Conservation (phyloP, 805 yeast genomes). For the Wickerhamomyces chambardii region DNA sequence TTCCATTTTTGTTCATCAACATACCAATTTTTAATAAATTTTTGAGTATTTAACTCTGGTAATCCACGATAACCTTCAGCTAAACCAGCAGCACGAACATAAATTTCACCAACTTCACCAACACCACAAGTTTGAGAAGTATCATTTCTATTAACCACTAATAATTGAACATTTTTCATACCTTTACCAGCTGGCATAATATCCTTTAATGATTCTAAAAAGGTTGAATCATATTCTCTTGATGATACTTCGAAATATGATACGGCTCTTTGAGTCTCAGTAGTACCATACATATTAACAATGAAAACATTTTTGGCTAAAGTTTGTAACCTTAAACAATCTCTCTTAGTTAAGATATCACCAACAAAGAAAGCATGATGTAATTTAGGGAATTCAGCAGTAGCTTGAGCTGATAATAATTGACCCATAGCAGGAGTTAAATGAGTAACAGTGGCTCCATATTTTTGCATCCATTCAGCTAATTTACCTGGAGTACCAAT, state of each 20-base stretch:
- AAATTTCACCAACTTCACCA: slow-evolving; percentile 98
- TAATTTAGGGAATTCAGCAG: slow-evolving; percentile 71
- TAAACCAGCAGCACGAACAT: slow-evolving; percentile 96
- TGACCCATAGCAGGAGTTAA: slow-evolving; percentile 99
- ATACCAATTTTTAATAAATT: slow-evolving; percentile 90
- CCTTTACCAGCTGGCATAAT: slow-evolving; percentile 99
- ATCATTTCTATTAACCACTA: slow-evolving; percentile 89
- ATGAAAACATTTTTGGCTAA: slow-evolving; percentile 84
- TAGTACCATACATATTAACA: slow-evolving; percentile 98
- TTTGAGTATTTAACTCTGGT: slow-evolving; percentile 81
- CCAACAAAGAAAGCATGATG: slow-evolving; percentile 99
- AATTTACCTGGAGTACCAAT: slow-evolving; percentile 97
- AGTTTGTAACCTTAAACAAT: slow-evolving; percentile 86
- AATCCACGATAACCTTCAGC: slow-evolving; percentile 94
- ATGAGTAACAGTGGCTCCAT: slow-evolving; percentile 93
- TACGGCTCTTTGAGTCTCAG: slow-evolving; percentile 98
- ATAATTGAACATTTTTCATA: slow-evolving; percentile 88
- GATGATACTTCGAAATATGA: slow-evolving; percentile 87
- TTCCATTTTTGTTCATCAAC: slow-evolving; percentile 59
- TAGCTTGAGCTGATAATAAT: slow-evolving; percentile 89
- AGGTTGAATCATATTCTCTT: slow-evolving; percentile 55
- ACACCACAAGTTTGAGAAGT: slow-evolving; percentile 91
- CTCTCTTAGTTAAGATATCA: slow-evolving; percentile 94
- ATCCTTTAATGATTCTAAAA: slow-evolving; percentile 80
- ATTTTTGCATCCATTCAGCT: slow-evolving; percentile 93